Percentiles rank a stretch among this genome's conserved stretches.
These are phyloP conservation scores for Fusarium annulatum DNA, from an alignment of 2,329 filamentous ascomycete species.

Conservation along the genomic window DNA sequence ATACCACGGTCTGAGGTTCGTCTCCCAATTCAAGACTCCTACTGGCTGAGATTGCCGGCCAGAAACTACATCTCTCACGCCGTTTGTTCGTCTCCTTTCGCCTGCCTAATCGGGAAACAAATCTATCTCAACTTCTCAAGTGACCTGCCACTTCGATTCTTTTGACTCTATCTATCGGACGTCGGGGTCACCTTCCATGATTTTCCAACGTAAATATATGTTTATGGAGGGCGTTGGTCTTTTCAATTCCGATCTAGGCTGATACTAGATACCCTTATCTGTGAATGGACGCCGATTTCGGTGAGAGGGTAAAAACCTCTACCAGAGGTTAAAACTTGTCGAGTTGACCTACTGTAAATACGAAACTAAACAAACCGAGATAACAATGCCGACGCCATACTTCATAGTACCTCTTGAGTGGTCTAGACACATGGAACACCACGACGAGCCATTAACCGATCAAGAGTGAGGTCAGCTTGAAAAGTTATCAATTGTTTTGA, in stretches of 20 bases:
- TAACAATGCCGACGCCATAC: conserved; percentile 33
- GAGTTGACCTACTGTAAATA: background rate
- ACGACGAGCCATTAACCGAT: background rate
- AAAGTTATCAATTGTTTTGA: conserved; percentile 28
- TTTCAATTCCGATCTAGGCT: background rate
- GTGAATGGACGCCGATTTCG: conserved; percentile 17
- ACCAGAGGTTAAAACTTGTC: background rate
- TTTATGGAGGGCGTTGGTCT: conserved; percentile 5
- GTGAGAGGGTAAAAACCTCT: background rate
- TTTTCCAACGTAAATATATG: background rate
- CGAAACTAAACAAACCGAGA: conserved; percentile 11
- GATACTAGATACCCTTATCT: background rate
- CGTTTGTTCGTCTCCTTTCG: conserved; percentile 26
- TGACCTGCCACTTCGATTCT: conserved; percentile 1
- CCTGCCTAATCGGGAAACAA: conserved; percentile 33
- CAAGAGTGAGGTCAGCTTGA: conserved; percentile 9
- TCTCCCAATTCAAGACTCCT: conserved; percentile 30
- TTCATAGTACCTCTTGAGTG: conserved; percentile 15
- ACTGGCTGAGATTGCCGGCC: conserved; percentile 27
- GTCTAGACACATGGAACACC: background rate
- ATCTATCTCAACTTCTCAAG: conserved; percentile 18
- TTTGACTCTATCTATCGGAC: background rate
- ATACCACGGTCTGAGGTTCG: conserved; percentile 24
- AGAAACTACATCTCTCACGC: conserved; percentile 11
- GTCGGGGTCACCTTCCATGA: conserved; percentile 9